phyloP scores from a whole-genome alignment of 192 early-diverging fungal species.

The Diversispora epigaea region DNA sequence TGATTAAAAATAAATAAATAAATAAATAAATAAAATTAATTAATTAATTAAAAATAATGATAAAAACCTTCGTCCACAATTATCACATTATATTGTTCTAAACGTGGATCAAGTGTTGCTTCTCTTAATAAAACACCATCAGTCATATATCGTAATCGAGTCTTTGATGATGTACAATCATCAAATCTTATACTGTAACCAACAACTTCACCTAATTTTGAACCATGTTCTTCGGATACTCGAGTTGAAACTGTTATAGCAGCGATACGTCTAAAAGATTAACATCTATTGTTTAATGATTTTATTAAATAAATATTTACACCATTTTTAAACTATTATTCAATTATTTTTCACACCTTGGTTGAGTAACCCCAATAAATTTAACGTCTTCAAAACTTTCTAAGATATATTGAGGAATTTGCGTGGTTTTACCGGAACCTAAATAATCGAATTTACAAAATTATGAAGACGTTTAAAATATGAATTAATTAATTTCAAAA shows the following conservation, averaged over 20 bases:
- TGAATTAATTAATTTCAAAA: too few relatives aligned
- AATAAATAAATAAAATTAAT: not conserved
- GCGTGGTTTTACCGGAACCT: conserved; percentile 84
- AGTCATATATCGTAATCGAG: conserved; percentile 95
- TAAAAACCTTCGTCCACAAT: conserved; percentile 81
- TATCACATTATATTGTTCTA: conserved; percentile 86
- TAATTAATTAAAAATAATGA: not conserved
- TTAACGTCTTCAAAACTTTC: conserved; percentile 50
- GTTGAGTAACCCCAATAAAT: conserved; percentile 73
- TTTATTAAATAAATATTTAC: not conserved
- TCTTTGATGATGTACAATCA: conserved; percentile 81
- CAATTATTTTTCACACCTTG: conserved; percentile 45
- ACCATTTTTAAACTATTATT: not conserved
- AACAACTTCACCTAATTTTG: conserved; percentile 75
- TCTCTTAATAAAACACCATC: conserved; percentile 95
- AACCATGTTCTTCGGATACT: conserved; percentile 88
- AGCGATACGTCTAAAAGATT: conserved; percentile 66
- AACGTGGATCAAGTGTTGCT: conserved; percentile 73
- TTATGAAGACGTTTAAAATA: not conserved
- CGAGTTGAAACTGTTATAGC: conserved; percentile 92
- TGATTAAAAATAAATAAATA: not conserved
- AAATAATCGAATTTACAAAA: not conserved
- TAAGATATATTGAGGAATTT: conserved; percentile 79
- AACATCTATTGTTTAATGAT: not conserved
- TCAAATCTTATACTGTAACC: conserved; percentile 97